Percentiles rank a stretch among this genome's conserved stretches.
Evolutionary conservation across 2,329 filamentous ascomycete genomes (phyloP).

Genomic region (Cordyceps sp.): DNA sequence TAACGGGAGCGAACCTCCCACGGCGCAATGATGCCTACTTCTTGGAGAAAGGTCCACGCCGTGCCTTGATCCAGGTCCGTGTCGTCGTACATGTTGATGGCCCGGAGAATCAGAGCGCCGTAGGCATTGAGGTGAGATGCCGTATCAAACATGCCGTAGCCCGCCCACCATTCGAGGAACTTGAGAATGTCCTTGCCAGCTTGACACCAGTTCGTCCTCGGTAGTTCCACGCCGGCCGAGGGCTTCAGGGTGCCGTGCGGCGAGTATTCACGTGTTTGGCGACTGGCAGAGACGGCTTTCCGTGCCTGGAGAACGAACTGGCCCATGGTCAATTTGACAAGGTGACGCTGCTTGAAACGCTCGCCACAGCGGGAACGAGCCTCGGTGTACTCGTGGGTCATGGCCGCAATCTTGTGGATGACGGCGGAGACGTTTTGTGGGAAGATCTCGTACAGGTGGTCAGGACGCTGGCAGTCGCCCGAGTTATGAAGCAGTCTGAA

Average conservation of each 20-base stretch:
- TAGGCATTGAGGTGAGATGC: constrained; percentile 39
- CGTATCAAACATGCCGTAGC: constrained; percentile 33
- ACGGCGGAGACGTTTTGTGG: constrained; percentile 12
- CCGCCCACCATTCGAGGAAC: constrained; percentile 55
- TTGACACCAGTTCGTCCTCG: constrained; percentile 12
- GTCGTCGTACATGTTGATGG: constrained; percentile 40
- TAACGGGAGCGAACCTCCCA: constrained; percentile 55
- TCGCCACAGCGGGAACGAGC: constrained; percentile 5
- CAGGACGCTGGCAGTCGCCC: constrained; percentile 28
- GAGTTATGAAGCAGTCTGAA: constrained; percentile 37
- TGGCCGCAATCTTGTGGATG: constrained; percentile 13
- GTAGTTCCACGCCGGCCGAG: constrained; percentile 8
- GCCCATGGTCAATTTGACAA: constrained; percentile 12
- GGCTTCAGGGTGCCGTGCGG: constrained; percentile 26
- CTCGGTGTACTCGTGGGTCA: constrained; percentile 17
- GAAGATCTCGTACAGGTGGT: constrained; percentile 43
- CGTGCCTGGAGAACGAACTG: constrained; percentile 33
- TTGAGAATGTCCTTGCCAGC: constrained; percentile 34
- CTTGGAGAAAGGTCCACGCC: constrained; percentile 53
- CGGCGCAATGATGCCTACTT: constrained; percentile 53
- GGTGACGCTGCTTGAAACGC: constrained; percentile 5
- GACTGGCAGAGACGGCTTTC: constrained; percentile 31
- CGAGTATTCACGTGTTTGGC: constrained; percentile 30
- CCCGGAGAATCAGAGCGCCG: constrained; percentile 47
- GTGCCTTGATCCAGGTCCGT: constrained; percentile 24